phyloP scores from a whole-genome alignment of 2,329 filamentous ascomycete species.

The Trichoderma harzianum region DNA sequence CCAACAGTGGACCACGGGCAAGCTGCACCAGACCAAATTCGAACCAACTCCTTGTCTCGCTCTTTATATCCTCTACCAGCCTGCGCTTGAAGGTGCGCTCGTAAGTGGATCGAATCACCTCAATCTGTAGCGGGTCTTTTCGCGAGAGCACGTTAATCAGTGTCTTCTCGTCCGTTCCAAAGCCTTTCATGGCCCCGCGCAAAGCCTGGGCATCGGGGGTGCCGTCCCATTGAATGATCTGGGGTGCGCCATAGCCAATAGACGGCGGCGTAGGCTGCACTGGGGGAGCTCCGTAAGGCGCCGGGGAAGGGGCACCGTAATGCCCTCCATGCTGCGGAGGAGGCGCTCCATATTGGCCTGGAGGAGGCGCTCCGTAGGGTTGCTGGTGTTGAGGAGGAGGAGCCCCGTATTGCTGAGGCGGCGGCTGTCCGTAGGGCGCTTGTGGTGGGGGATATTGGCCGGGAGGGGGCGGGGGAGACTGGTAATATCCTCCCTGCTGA shows the following conservation, averaged over 20 bases:
- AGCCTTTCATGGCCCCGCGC: slow-evolving; percentile 85
- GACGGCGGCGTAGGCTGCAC: slow-evolving; percentile 60
- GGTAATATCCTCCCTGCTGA: slow-evolving; percentile 30
- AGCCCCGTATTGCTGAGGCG: slow-evolving; percentile 29
- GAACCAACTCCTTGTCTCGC: slow-evolving; percentile 73
- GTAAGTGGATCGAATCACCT: slow-evolving; percentile 65
- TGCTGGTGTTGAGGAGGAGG: slow-evolving; percentile 28
- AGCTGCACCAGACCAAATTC: slow-evolving; percentile 71
- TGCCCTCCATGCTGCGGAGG: slow-evolving; percentile 28
- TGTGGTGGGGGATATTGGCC: slow-evolving; percentile 28
- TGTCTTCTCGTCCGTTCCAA: slow-evolving; percentile 80
- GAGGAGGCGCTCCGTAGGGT: slow-evolving; percentile 22
- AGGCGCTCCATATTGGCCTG: slow-evolving; percentile 31
- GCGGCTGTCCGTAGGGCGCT: slow-evolving; percentile 23
- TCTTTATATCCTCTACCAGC: slow-evolving; percentile 71
- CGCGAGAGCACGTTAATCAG: slow-evolving; percentile 68
- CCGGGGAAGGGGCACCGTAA: slow-evolving; percentile 41
- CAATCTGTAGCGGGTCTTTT: slow-evolving; percentile 76
- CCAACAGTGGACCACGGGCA: slow-evolving; percentile 71
- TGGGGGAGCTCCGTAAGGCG: slow-evolving; percentile 34
- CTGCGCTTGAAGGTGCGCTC: slow-evolving; percentile 61
- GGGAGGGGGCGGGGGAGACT: slow-evolving; percentile 27
- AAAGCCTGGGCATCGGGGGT: slow-evolving; percentile 66
- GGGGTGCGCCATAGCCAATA: slow-evolving; percentile 69
- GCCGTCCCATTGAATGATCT: slow-evolving; percentile 67